Conservation (phyloP, 148 eudicot genomes). For the Heliamphora exappendiculata region DNA sequence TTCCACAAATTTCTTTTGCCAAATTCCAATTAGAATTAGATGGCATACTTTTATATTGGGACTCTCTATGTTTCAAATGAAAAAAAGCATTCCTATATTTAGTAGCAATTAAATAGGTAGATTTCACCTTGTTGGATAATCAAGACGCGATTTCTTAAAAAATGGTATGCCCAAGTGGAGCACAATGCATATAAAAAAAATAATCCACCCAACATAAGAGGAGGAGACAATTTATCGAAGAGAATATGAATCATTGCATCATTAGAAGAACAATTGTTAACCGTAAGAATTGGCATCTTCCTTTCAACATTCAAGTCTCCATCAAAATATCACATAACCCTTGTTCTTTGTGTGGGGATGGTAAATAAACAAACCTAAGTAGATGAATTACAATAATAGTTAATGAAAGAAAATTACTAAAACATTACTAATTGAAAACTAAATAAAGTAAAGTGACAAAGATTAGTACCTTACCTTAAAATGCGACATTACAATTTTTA, state of each 20-base stretch:
- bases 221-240: neutral
- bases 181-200: neutral
- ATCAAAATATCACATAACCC: neutral
- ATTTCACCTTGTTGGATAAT: neutral
- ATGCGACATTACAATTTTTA: constrained; percentile 7
- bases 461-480: constrained; percentile 13
- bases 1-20: neutral
- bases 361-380: constrained; percentile 22
- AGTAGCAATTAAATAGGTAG: neutral
- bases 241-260: neutral
- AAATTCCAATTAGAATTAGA: neutral
- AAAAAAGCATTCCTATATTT: neutral
- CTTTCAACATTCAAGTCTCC: neutral
- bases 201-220: neutral
- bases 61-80: neutral
- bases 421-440: neutral
- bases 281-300: neutral
- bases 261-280: neutral
- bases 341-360: constrained; percentile 12
- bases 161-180: neutral
- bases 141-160: neutral
- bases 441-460: no score
- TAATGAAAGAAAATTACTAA: neutral
- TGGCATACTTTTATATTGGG: neutral
- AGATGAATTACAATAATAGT: neutral